These are phyloP conservation scores for Boletus edulis DNA, from an alignment of 768 basidiomycete species.

Conservation along the genomic window DNA sequence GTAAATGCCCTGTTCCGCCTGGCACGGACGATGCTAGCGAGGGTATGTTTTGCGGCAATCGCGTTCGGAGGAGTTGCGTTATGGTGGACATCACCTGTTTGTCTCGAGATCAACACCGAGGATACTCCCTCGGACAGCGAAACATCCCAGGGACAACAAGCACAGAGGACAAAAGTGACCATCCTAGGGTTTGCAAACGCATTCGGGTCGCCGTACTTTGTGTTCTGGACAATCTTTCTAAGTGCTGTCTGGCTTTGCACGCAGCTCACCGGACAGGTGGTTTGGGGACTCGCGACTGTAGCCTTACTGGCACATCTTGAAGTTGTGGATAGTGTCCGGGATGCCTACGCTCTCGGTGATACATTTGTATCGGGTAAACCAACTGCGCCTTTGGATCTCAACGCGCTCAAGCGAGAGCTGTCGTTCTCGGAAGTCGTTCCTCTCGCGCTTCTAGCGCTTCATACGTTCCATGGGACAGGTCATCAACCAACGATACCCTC, in stretches of 20 bases:
- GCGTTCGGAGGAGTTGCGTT: constrained; percentile 52
- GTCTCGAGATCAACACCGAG: constrained; percentile 57
- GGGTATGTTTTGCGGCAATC: constrained; percentile 50
- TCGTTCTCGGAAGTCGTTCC: constrained; percentile 69
- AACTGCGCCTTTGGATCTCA: constrained; percentile 38
- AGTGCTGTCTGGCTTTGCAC: constrained; percentile 51
- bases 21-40: constrained; percentile 59
- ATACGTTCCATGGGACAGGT: constrained; percentile 84
- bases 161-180: constrained; percentile 43
- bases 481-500: constrained; percentile 89
- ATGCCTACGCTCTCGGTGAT: constrained; percentile 53
- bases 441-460: constrained; percentile 71
- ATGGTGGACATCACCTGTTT: constrained; percentile 76
- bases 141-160: constrained; percentile 16
- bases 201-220: constrained; percentile 82
- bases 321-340: constrained; percentile 76
- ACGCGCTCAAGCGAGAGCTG: constrained; percentile 34
- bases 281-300: constrained; percentile 59
- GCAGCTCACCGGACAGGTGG: constrained; percentile 82
- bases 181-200: constrained; percentile 89
- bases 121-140: constrained; percentile 7
- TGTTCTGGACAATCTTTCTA: constrained; percentile 74
- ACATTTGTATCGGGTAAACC: constrained; percentile 51
- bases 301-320: constrained; percentile 79
- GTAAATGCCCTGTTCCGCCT: constrained; percentile 46